A percentile compares a stretch with the other conserved stretches of the same genome.
phyloP scores from a whole-genome alignment of 129 eudicot species.

The Saussurea involucrata region DNA sequence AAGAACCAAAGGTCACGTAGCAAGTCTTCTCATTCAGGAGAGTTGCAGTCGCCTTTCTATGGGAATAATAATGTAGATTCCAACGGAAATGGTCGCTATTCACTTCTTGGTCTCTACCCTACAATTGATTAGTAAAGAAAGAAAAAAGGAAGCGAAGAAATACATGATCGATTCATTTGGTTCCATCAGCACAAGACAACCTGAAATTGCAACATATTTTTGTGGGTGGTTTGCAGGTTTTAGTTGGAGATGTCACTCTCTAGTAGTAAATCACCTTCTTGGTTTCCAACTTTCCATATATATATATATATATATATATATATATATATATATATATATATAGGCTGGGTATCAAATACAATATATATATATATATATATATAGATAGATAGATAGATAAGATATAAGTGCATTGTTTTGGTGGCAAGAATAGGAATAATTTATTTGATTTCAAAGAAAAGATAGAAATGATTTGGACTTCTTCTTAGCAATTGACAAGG shows the following conservation, averaged over 20 bases:
- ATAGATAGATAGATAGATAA: too few species aligned
- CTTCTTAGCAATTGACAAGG: too few species aligned
- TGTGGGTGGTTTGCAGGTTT: neutral
- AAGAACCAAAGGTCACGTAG: slow-evolving; percentile 57
- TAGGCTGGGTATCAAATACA: neutral
- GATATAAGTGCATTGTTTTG: slow-evolving; percentile 28
- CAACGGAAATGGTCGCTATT: slow-evolving; percentile 66
- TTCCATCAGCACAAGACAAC: neutral
- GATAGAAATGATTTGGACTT: neutral
- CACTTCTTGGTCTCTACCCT: slow-evolving; percentile 54
- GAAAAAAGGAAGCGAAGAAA: slow-evolving; percentile 3
- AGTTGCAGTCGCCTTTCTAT: slow-evolving; percentile 63
- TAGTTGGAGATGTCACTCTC: neutral
- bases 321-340: neutral
- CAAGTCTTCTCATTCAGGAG: slow-evolving; percentile 88
- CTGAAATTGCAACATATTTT: neutral
- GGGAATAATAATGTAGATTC: slow-evolving; percentile 37
- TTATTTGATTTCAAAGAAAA: neutral
- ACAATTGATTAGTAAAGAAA: slow-evolving; percentile 35
- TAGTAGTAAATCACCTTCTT: neutral
- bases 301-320: slow-evolving; percentile 3
- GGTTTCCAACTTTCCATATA: neutral
- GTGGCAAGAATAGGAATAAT: neutral
- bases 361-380: slow-evolving; percentile 23
- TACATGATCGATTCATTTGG: neutral